Conservation (phyloP, 2,329 filamentous ascomycete genomes). For the Chaetomiaceae sp. region DNA sequence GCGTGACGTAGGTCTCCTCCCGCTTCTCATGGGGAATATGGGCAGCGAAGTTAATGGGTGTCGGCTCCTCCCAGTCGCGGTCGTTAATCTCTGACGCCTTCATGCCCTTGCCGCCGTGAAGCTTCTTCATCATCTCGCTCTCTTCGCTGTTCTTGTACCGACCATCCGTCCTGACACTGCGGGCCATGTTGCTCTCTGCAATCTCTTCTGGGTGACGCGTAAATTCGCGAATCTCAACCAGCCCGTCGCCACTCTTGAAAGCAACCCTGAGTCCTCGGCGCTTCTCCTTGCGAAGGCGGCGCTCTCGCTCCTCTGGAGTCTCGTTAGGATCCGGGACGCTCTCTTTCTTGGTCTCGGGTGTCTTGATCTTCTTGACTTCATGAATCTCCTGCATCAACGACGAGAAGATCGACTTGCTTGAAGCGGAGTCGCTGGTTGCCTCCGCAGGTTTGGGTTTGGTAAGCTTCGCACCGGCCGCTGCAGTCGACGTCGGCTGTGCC, state of each 20-base stretch:
- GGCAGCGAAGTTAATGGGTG: constrained; percentile 39
- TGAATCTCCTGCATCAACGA: constrained; percentile 47
- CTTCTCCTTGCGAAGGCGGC: constrained; percentile 65
- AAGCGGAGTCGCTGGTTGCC: constrained; percentile 22
- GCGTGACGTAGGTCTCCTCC: constrained; percentile 45
- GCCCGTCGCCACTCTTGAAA: constrained; percentile 61
- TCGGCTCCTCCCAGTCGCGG: constrained; percentile 46
- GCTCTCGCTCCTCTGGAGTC: constrained; percentile 60
- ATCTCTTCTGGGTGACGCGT: constrained; percentile 58
- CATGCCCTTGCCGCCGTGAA: constrained; percentile 47
- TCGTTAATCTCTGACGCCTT: constrained; percentile 13
- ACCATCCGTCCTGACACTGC: constrained; percentile 28
- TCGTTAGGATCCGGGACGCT: constrained; percentile 50
- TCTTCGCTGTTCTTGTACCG: constrained; percentile 63
- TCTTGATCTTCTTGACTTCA: constrained; percentile 47
- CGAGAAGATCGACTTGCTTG: constrained; percentile 44
- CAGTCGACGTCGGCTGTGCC: constrained; percentile 18
- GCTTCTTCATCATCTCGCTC: constrained; percentile 60
- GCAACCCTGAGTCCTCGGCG: constrained; percentile 61
- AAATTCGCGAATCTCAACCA: constrained; percentile 64
- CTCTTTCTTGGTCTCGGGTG: constrained; percentile 32
- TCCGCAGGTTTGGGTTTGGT: constrained; percentile 28
- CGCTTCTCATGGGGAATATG: constrained; percentile 40
- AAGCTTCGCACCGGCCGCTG: constrained; percentile 20
- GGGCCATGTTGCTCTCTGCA: constrained; percentile 12